Evolutionary conservation across 148 eudicot species (phyloP).

Genomic region (Beta vulgaris): DNA sequence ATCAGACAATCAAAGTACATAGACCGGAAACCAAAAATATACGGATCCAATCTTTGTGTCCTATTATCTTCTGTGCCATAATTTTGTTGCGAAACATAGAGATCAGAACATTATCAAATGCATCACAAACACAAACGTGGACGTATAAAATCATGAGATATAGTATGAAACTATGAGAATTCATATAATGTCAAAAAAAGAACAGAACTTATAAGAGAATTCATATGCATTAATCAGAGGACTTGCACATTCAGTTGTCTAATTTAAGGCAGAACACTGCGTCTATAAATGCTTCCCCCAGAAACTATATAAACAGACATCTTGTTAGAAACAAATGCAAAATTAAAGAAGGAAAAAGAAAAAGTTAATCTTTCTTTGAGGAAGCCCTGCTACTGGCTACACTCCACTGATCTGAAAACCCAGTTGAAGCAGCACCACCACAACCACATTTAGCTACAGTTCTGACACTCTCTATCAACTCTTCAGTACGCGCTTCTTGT

Average conservation of each 20-base stretch:
- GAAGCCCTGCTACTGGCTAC: slow-evolving; percentile 53
- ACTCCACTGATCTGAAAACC: slow-evolving; percentile 72
- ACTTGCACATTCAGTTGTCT: slow-evolving; percentile 2
- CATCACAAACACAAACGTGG: not conserved
- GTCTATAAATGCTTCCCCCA: not conserved
- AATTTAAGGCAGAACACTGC: not conserved
- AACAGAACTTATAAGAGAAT: not conserved
- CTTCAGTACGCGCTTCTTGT: slow-evolving; percentile 57
- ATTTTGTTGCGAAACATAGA: too few relatives aligned
- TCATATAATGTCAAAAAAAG: not conserved
- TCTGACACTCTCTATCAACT: slow-evolving; percentile 73
- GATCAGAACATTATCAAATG: too few relatives aligned
- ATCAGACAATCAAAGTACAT: too few relatives aligned
- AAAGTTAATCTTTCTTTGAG: slow-evolving; percentile 34
- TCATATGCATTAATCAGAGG: not conserved
- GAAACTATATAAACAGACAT: not conserved
- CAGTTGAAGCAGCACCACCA: slow-evolving; percentile 32
- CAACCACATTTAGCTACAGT: slow-evolving; percentile 84
- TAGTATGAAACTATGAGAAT: too few relatives aligned
- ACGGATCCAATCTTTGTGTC: too few relatives aligned
- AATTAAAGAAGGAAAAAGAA: slow-evolving; percentile 20
- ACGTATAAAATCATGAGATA: not conserved
- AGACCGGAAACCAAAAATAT: too few relatives aligned
- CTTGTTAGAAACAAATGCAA: not conserved
- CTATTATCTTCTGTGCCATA: too few relatives aligned